Conservation (phyloP, 306 rosid genomes). For the Cotoneaster glaucophyllus region DNA sequence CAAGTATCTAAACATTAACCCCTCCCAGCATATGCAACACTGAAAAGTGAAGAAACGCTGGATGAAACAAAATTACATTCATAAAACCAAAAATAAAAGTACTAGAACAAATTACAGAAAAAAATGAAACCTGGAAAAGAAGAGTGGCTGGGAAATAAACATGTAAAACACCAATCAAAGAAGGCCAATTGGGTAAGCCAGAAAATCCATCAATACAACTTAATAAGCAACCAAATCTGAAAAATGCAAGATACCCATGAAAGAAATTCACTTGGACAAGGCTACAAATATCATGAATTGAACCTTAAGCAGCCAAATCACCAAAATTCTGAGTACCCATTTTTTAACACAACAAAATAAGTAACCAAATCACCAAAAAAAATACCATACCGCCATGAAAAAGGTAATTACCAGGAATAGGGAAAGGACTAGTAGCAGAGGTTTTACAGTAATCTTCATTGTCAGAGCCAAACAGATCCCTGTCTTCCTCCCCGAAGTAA, state of each 20-base stretch:
- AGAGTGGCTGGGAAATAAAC: not conserved
- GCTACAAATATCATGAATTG: not conserved
- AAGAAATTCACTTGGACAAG: not conserved
- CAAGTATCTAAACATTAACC: not conserved
- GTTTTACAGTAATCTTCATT: conserved; percentile 82
- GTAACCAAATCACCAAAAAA: not conserved
- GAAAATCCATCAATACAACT: not conserved
- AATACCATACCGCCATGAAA: not conserved
- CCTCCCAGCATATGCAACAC: not conserved
- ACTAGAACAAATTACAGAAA: not conserved
- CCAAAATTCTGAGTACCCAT: not conserved
- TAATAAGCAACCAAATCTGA: not conserved
- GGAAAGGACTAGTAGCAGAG: conserved; percentile 56
- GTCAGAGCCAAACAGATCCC: conserved; percentile 87
- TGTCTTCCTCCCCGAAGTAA: conserved; percentile 34
- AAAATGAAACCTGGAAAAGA: not conserved
- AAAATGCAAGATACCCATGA: not conserved
- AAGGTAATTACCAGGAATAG: conserved; percentile 60
- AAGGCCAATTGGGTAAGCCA: not conserved
- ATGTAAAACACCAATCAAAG: not conserved
- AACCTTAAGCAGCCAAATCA: not conserved
- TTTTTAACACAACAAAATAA: not conserved
- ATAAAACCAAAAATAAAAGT: not conserved
- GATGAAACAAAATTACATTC: not conserved
- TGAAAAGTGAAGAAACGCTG: not conserved